Percentiles rank a stretch among this genome's conserved stretches.
Evolutionary conservation across 768 basidiomycete species (phyloP).

Genomic region (Dioszegia crocea): DNA sequence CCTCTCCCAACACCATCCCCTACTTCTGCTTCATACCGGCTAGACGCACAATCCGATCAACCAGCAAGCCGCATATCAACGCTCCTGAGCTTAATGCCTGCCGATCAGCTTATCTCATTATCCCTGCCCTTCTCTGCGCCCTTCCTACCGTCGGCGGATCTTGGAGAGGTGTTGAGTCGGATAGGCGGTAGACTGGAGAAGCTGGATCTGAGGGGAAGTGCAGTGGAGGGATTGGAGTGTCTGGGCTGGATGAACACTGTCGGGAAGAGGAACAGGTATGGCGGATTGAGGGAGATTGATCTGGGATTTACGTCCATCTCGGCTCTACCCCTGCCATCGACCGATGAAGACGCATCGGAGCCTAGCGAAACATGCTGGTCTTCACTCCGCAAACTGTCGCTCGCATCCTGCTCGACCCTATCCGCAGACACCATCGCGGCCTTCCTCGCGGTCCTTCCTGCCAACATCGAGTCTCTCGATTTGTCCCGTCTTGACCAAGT

Average conservation of each 20-base stretch:
- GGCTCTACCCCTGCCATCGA: conserved; percentile 8
- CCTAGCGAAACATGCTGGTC: background rate
- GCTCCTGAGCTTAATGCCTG: conserved; percentile 15
- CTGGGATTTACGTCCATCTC: conserved; percentile 32
- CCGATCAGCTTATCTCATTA: conserved; percentile 22
- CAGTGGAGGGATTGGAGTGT: conserved; percentile 17
- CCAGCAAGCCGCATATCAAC: conserved; percentile 5
- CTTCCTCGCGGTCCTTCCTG: conserved; percentile 26
- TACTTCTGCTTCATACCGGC: background rate
- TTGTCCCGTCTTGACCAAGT: conserved; percentile 32
- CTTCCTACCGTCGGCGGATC: conserved; percentile 17
- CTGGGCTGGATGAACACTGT: conserved; percentile 10
- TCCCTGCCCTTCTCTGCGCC: conserved; percentile 34
- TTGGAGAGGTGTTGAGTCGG: conserved; percentile 12
- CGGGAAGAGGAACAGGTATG: conserved; percentile 1
- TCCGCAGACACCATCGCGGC: conserved; percentile 3
- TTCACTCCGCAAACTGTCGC: conserved; percentile 10
- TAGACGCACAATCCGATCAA: background rate
- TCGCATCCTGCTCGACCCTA: conserved; percentile 28
- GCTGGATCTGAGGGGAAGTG: conserved; percentile 29
- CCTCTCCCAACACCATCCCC: conserved; percentile 17
- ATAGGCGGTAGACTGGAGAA: conserved; percentile 22
- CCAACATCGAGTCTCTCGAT: conserved; percentile 19
- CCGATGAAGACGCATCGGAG: background rate
- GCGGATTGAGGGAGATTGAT: conserved; percentile 23